These are phyloP conservation scores for Spiromastix sp. DNA, from an alignment of 2,329 filamentous ascomycete species.

Conservation along the genomic window DNA sequence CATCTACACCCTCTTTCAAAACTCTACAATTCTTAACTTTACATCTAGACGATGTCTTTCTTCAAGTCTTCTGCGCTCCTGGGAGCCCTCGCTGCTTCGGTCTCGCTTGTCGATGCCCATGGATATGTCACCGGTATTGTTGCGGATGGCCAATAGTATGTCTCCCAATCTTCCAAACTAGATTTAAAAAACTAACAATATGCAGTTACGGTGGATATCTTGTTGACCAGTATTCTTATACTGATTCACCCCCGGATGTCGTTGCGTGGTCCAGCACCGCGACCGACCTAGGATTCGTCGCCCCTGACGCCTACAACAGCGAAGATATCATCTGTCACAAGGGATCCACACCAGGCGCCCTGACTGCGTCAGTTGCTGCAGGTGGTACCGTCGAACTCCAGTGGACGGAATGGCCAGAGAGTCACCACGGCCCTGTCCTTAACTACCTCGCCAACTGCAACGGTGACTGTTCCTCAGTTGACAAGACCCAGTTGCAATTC, in stretches of 20 bases:
- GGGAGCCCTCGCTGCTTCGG: slow-evolving; percentile 18
- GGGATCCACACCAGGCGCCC: slow-evolving; percentile 28
- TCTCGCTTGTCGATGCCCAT: slow-evolving; percentile 29
- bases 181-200: slow-evolving; percentile 11
- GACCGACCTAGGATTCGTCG: slow-evolving; percentile 45
- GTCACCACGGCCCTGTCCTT: slow-evolving; percentile 54
- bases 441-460: slow-evolving; percentile 54
- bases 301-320: slow-evolving; percentile 35
- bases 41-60: background rate
- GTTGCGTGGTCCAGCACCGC: slow-evolving; percentile 47
- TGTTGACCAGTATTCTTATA: slow-evolving; percentile 25
- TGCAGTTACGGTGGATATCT: slow-evolving; percentile 33
- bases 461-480: slow-evolving; percentile 45
- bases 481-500: slow-evolving; percentile 45
- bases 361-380: slow-evolving; percentile 47
- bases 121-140: slow-evolving; percentile 28
- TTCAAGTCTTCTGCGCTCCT: background rate
- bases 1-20: background rate
- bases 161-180: background rate
- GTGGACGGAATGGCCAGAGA: slow-evolving; percentile 57
- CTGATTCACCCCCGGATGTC: slow-evolving; percentile 25
- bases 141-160: slow-evolving; percentile 25
- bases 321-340: slow-evolving; percentile 55
- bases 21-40: background rate
- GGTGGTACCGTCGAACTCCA: slow-evolving; percentile 49